A percentile compares a stretch with the other conserved stretches of the same genome.
Evolutionary conservation across 345 rosid species (phyloP).

Genomic region (Aurinia saxatilis): DNA sequence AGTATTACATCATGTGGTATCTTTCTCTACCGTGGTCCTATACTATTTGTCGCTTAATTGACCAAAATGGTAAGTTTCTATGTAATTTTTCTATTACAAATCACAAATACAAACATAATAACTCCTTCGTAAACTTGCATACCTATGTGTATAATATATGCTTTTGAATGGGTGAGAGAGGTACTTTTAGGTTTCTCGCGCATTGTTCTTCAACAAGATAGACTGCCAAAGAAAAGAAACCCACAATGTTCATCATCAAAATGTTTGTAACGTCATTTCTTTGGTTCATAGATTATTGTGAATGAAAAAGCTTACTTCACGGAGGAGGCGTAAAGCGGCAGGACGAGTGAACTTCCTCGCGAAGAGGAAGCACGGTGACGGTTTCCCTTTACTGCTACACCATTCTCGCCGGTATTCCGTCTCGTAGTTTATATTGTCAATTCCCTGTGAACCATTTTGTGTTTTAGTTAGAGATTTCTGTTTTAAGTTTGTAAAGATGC

Average conservation of each 20-base stretch:
- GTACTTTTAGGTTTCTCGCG: slow-evolving; percentile 12
- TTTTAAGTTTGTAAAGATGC: neutral
- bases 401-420: slow-evolving; percentile 88
- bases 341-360: slow-evolving; percentile 94
- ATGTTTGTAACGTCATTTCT: neutral
- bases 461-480: neutral
- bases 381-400: slow-evolving; percentile 86
- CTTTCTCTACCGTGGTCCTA: slow-evolving; percentile 9
- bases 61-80: slow-evolving; percentile 12
- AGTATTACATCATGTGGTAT: slow-evolving; percentile 22
- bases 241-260: neutral
- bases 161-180: neutral
- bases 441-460: slow-evolving; percentile 41
- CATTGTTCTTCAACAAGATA: slow-evolving; percentile 18
- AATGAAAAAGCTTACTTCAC: slow-evolving; percentile 37
- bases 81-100: neutral
- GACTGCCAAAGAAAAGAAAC: slow-evolving; percentile 18
- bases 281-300: neutral
- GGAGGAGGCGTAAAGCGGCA: slow-evolving; percentile 76
- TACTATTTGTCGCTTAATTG: neutral
- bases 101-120: neutral
- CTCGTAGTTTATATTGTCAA: slow-evolving; percentile 76
- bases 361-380: slow-evolving; percentile 79
- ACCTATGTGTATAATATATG: slow-evolving; percentile 13
- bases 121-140: neutral